Evolutionary conservation across 2,329 filamentous ascomycete species (phyloP).

Genomic region (Paracoccidioides lutzii): DNA sequence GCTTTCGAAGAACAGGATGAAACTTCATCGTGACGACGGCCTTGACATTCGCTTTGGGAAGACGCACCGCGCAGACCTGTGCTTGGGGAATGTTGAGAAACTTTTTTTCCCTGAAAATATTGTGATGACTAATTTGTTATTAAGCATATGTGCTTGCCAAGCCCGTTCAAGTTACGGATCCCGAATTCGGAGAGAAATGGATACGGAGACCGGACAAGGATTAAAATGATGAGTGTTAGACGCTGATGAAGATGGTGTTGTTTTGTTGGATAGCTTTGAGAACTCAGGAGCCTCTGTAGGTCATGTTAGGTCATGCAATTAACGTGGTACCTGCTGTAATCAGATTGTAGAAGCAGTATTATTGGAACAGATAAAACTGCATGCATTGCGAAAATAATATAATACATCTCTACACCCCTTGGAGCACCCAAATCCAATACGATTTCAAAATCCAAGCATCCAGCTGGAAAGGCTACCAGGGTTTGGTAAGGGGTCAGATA

Average conservation of each 20-base stretch:
- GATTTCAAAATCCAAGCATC: neutral
- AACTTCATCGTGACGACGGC: slow-evolving; percentile 23
- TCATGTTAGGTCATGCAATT: too few species aligned
- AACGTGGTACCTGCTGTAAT: too few species aligned
- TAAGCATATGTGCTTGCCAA: neutral
- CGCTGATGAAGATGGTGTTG: neutral
- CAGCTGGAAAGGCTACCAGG: neutral
- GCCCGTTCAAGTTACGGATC: neutral
- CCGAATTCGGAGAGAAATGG: neutral
- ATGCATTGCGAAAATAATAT: slow-evolving; percentile 1
- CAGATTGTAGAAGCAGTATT: too few species aligned
- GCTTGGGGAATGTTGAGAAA: neutral
- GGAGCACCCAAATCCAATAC: neutral
- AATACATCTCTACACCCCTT: neutral
- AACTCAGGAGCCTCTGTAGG: too few species aligned
- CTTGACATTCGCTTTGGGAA: neutral
- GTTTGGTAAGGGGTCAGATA: neutral
- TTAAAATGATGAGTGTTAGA: neutral
- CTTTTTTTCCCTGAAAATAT: slow-evolving; percentile 3
- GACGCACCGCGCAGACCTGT: neutral
- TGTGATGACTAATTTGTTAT: neutral
- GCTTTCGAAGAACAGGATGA: slow-evolving; percentile 29
- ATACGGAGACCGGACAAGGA: neutral
- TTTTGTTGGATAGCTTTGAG: too few species aligned
- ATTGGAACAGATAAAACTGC: neutral